Evolutionary conservation across 2,329 filamentous ascomycete genomes (phyloP).

Genomic region (Purpureocillium lavendulum): DNA sequence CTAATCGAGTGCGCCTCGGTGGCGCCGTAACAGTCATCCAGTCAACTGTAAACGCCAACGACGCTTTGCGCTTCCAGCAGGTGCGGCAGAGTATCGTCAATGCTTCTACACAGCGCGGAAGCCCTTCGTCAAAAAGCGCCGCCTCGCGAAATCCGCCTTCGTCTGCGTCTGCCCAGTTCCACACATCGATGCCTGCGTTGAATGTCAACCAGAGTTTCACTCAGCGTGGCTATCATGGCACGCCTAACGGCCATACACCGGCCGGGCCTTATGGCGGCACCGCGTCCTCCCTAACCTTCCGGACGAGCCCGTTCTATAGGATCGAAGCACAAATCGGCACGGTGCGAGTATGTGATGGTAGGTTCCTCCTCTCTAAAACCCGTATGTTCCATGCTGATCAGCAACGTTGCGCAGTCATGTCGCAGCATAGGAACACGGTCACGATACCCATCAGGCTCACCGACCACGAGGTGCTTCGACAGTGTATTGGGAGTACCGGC

Average conservation of each 20-base stretch:
- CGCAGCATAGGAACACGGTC: conserved; percentile 41
- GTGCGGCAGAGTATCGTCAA: conserved; percentile 33
- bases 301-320: conserved; percentile 78
- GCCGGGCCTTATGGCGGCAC: conserved; percentile 9
- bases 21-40: conserved; percentile 28
- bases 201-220: conserved; percentile 6
- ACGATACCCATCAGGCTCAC: conserved; percentile 37
- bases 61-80: conserved; percentile 32
- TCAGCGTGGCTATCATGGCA: conserved; percentile 8
- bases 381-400: conserved; percentile 7
- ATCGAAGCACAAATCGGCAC: conserved; percentile 57
- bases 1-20: background rate
- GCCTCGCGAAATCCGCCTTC: conserved; percentile 3
- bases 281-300: conserved; percentile 31
- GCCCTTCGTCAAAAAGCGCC: conserved; percentile 13
- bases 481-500: conserved; percentile 31
- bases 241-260: conserved; percentile 12
- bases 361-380: conserved; percentile 16
- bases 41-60: conserved; percentile 25
- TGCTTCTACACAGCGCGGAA: conserved; percentile 18
- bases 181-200: conserved; percentile 12
- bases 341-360: conserved; percentile 65
- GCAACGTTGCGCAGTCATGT: conserved; percentile 42
- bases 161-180: conserved; percentile 6
- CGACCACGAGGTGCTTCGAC: conserved; percentile 42